Evolutionary conservation across 2,329 filamentous ascomycete genomes (phyloP), one percentile per base, ranked within the genome.

Genomic region (Xylaria sp.): DNA sequence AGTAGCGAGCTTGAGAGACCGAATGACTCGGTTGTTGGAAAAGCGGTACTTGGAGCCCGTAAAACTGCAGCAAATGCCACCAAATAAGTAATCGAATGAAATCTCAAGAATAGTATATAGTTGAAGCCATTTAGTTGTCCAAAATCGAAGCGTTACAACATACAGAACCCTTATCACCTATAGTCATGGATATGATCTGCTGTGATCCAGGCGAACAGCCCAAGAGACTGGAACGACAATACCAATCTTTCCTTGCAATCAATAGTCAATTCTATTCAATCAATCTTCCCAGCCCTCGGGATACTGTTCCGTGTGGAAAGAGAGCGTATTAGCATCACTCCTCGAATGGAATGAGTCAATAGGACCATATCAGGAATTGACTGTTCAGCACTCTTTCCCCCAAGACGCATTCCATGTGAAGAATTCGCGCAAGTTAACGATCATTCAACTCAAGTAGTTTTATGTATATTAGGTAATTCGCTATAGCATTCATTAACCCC

Each of bases 1-100:
- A 86, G 84, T 0, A 71, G 73, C 2, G 79, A 86, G 73, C 79
- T 89, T 33, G 81, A 83, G 31, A 80, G 83, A 74, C 77, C 79
- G 31, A 85, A 87, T 71, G 82, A 82, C 36, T 74, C 78, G 23
- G 73, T 67, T 28, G 78, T 79, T 36, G 78, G 77, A 36, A 79
- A 78, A 56, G 77, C 76, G 2, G 78, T 79, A 9, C 70, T 79
- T n/a, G 78, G 78, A 2, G 75, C 75, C 7, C 76, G 76, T 54
- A 74, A 73, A 57, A 43, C 41, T 20, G 60, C 64, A 5, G 66
- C 64, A 31, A 51, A 64, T 49, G 64, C 62, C 20, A 63, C 61
- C 3, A 25, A 60, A 43, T 33, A 28, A 58, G 12, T 51, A 12
- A 49, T 31, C 36, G 2, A 59, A 56, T 10, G 5, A 8, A 57